Percentiles rank a stretch among this genome's conserved stretches.
phyloP scores from a whole-genome alignment of 768 basidiomycete genomes.

The Harrya chromipes region DNA sequence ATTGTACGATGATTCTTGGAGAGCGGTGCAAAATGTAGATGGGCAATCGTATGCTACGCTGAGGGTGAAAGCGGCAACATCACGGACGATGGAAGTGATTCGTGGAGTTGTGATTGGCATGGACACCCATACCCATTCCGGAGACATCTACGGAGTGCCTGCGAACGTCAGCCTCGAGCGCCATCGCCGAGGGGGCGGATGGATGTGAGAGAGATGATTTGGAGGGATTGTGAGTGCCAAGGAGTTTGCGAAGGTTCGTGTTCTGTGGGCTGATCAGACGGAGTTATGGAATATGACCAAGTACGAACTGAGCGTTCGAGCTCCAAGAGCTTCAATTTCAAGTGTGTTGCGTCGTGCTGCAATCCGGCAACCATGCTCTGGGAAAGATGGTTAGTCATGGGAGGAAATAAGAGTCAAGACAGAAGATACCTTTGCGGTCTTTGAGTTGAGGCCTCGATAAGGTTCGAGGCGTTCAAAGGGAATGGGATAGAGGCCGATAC shows the following conservation, averaged over 20 bases:
- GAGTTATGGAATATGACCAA: background rate
- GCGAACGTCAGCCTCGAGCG: slow-evolving; percentile 32
- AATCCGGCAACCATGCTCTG: slow-evolving; percentile 75
- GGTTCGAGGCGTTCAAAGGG: slow-evolving; percentile 53
- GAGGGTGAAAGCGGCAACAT: background rate
- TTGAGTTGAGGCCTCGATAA: slow-evolving; percentile 70
- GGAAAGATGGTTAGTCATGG: background rate
- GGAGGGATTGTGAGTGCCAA: slow-evolving; percentile 23
- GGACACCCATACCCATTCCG: slow-evolving; percentile 30
- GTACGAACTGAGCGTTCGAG: slow-evolving; percentile 57
- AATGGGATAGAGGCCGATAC: slow-evolving; percentile 55
- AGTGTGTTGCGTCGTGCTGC: slow-evolving; percentile 58
- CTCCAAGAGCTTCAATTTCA: slow-evolving; percentile 63
- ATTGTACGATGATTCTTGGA: slow-evolving; percentile 8
- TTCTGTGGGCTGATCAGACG: slow-evolving; percentile 17
- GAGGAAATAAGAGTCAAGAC: background rate
- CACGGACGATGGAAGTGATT: slow-evolving; percentile 10
- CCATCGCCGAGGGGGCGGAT: slow-evolving; percentile 25
- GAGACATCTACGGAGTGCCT: slow-evolving; percentile 33
- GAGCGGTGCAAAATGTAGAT: background rate
- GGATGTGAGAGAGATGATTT: slow-evolving; percentile 19
- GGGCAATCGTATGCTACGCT: background rate
- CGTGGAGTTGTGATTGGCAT: slow-evolving; percentile 6
- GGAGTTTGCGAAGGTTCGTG: slow-evolving; percentile 31
- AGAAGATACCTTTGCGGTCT: slow-evolving; percentile 63